A percentile compares a stretch with the other conserved stretches of the same genome.
phyloP scores from a whole-genome alignment of 2,329 filamentous ascomycete species.

The Sordariomycetes sp. region DNA sequence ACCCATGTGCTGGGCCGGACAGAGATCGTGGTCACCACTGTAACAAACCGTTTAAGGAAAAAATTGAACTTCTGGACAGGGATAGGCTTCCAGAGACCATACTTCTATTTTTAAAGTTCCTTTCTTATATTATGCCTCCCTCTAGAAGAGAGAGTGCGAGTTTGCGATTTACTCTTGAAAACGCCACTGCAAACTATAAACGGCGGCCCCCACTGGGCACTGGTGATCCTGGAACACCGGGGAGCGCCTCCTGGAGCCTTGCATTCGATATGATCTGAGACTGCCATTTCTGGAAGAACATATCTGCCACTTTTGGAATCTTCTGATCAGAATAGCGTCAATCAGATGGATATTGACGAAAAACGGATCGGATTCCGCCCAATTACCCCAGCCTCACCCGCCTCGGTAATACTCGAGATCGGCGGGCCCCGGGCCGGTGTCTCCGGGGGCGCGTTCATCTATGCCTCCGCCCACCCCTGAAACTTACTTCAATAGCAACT shows the following conservation, averaged over 20 bases:
- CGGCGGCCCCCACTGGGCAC: background rate
- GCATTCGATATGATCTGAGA: background rate
- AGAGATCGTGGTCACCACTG: background rate
- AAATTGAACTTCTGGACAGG: background rate
- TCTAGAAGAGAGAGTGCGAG: background rate
- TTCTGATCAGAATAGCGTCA: background rate
- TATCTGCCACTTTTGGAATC: background rate
- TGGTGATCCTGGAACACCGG: background rate
- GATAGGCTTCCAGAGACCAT: background rate
- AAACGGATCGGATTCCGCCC: no score
- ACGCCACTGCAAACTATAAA: background rate
- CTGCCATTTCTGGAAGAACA: background rate
- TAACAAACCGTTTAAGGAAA: background rate
- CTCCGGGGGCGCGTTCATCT: no score
- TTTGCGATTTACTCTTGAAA: background rate
- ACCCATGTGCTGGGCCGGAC: background rate
- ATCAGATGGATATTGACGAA: no score
- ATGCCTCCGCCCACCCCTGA: no score
- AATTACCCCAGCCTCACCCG: no score
- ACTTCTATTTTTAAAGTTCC: background rate
- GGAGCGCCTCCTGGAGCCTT: background rate
- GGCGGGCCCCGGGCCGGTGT: no score
- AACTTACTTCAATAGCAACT: no score
- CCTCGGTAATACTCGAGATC: no score
- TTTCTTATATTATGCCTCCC: background rate